A percentile compares a stretch with the other conserved stretches of the same genome.
These are phyloP conservation scores for Aspergillus olivimuriae DNA, from an alignment of 495 filamentous ascomycete species.

Conservation along the genomic window DNA sequence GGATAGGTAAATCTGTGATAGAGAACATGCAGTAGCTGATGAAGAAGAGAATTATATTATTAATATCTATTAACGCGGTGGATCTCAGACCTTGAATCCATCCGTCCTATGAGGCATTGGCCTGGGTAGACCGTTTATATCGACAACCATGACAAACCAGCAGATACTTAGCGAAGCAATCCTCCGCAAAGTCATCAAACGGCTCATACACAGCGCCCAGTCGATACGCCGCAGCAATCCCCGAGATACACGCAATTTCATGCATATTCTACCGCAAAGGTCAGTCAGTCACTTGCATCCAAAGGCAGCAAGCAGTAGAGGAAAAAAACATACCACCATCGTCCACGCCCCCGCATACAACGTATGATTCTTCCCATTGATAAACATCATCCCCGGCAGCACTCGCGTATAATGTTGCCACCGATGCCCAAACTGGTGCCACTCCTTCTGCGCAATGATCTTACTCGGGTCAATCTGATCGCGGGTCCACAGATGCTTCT, in stretches of 20 bases:
- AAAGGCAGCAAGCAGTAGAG: no score
- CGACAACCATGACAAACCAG: constrained; percentile 45
- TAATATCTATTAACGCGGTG: no score
- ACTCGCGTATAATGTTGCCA: constrained; percentile 78
- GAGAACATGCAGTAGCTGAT: no score
- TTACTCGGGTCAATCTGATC: constrained; percentile 62
- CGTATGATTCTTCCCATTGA: constrained; percentile 65
- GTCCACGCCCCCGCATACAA: constrained; percentile 72
- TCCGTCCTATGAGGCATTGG: not conserved
- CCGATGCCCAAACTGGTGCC: constrained; percentile 79
- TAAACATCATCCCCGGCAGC: constrained; percentile 71
- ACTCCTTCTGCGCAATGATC: constrained; percentile 70
- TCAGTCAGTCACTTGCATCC: not conserved
- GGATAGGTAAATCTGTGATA: no score
- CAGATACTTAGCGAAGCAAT: constrained; percentile 51
- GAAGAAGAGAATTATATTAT: no score
- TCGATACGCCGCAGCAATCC: constrained; percentile 70
- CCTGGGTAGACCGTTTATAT: constrained; percentile 24
- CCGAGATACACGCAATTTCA: constrained; percentile 70
- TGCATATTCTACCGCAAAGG: constrained; percentile 59
- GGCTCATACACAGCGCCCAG: constrained; percentile 69
- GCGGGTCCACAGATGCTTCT: constrained; percentile 62
- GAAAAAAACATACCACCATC: constrained; percentile 51
- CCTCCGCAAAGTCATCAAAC: constrained; percentile 56
- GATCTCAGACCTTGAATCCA: constrained; percentile 1